Percentiles rank a stretch among this genome's conserved stretches.
These are phyloP conservation scores for Mycena epipterygia DNA, from an alignment of 768 basidiomycete genomes.

Conservation along the genomic window DNA sequence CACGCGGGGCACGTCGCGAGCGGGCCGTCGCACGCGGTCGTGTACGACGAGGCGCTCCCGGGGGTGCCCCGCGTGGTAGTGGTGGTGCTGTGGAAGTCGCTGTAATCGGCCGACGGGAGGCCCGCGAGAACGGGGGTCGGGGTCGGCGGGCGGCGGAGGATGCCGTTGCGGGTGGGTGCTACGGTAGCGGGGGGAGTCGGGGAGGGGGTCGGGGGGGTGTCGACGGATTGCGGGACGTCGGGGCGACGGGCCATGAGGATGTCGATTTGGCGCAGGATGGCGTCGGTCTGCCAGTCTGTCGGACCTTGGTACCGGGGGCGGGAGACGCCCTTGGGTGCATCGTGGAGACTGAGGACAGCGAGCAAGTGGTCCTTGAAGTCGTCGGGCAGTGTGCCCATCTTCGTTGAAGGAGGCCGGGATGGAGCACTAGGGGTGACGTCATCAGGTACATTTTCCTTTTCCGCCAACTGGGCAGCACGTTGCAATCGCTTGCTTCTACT, in stretches of 20 bases:
- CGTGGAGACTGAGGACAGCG: conserved; percentile 67
- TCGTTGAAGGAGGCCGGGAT: no score
- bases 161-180: not conserved
- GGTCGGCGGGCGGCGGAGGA: not conserved
- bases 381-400: conserved; percentile 44
- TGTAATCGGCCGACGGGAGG: not conserved
- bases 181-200: conserved; percentile 7
- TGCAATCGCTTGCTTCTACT: no score
- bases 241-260: conserved; percentile 14
- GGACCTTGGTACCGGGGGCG: conserved; percentile 65
- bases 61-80: not conserved
- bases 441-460: no score
- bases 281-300: conserved; percentile 65
- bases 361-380: conserved; percentile 67
- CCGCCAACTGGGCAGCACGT: no score
- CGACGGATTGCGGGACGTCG: not conserved
- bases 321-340: conserved; percentile 56
- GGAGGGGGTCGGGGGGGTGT: not conserved
- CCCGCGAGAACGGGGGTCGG: not conserved
- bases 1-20: conserved; percentile 15
- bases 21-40: not conserved
- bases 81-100: conserved; percentile 3
- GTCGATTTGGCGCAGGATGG: conserved; percentile 35
- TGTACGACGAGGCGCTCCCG: not conserved
- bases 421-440: no score